Evolutionary conservation across 1,139 yeast genomes (phyloP).

Genomic region (Lodderomyces parapsilosis): DNA sequence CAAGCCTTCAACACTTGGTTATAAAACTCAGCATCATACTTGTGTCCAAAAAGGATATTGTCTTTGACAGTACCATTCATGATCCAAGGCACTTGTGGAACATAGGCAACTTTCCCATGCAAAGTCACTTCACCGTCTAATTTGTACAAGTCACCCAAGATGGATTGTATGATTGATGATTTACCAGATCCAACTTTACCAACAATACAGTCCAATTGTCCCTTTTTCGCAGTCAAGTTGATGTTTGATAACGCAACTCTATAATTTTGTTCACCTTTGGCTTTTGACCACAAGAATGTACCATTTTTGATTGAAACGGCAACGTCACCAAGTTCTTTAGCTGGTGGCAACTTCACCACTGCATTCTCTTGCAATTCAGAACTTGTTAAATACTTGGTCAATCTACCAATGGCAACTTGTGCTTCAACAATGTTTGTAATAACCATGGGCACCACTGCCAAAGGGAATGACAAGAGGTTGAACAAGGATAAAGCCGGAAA

Average conservation of each 20-base stretch:
- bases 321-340: constrained; percentile 57
- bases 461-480: constrained; percentile 85
- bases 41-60: constrained; percentile 39
- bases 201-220: constrained; percentile 81
- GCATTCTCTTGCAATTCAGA: constrained; percentile 85
- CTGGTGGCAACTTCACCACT: constrained; percentile 56
- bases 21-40: constrained; percentile 27
- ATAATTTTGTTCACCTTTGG: constrained; percentile 57
- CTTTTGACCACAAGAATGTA: constrained; percentile 86
- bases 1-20: constrained; percentile 33
- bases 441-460: constrained; percentile 91
- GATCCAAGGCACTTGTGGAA: constrained; percentile 84
- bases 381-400: constrained; percentile 67
- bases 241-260: constrained; percentile 76
- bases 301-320: constrained; percentile 71
- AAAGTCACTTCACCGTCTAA: constrained; percentile 71
- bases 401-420: constrained; percentile 79
- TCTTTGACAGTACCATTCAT: constrained; percentile 39
- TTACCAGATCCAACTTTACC: constrained; percentile 95
- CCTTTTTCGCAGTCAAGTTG: constrained; percentile 70
- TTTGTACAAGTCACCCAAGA: constrained; percentile 83
- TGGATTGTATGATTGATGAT: constrained; percentile 79
- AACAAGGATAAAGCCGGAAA: constrained; percentile 91
- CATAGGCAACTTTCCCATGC: constrained; percentile 85
- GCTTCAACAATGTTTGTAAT: constrained; percentile 86